Base-by-base conservation (phyloP, 768 basidiomycete genomes). In the Hypholoma sublateritium region DNA sequence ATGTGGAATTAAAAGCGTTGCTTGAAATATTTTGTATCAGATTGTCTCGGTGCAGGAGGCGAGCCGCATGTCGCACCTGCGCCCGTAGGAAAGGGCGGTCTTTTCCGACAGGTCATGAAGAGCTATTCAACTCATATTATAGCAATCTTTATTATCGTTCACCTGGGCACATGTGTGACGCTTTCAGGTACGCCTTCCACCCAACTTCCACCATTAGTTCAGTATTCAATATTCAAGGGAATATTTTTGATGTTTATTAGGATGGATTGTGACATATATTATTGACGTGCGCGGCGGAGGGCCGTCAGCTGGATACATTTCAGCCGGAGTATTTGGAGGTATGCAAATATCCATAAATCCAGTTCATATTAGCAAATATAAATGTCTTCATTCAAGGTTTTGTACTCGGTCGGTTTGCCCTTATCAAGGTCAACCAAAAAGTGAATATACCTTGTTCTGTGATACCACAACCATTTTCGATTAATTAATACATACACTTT, bases 181-280 rank as follows among this genome's bases (percentile, higher is more conserved):
- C 74, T 78, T 52, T 80, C 79, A 53, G 79, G 80, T 76, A 46
- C 24, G 7, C 35, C 14, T 7, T 36, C 14, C 14, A 36, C 35
- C 35, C 35, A 14, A 76, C 80, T 49, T 80, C 80, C n/a, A n/a
- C n/a, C n/a, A n/a, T n/a, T n/a, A n/a, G 9, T 19, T 25, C 1
- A 11, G 12, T 17, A 35, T n/a, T n/a, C 7, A 17, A 9, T 42
- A 28, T n/a, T 34, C n/a, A n/a, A n/a, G 11, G 46, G 2, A 14
- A 32, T 35, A n/a, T 24, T 53, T 25, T 25, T 25, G 3, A n/a
- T 47, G n/a, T 24, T 4, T 5, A 41, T 34, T 46, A 84, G 86
- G 88, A 3, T 90, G 88, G 88, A 88, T 87, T 39, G 86, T 87
- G 6, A 86, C 88, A 0, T 88, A 77, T 57, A 70, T 75, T 39